Conservation (phyloP, 768 basidiomycete genomes). For the Amanita phalloides region DNA sequence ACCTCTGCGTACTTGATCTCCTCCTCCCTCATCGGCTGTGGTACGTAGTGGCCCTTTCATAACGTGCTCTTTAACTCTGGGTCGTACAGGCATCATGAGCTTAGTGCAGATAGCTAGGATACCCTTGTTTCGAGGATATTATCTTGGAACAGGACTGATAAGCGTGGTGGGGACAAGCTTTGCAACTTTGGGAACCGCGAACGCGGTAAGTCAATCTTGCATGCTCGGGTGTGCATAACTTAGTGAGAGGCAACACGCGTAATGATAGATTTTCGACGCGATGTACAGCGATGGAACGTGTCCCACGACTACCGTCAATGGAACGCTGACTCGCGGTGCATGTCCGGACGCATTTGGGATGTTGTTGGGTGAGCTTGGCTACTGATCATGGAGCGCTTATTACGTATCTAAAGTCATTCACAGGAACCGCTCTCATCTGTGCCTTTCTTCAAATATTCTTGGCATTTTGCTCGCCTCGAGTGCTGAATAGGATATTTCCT, state of each 20-base stretch:
- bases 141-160: conserved; percentile 71
- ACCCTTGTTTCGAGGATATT: conserved; percentile 49
- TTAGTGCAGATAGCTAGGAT: conserved; percentile 71
- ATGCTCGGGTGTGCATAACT: background rate
- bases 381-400: background rate
- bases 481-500: conserved; percentile 63
- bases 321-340: conserved; percentile 42
- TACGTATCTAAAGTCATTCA: background rate
- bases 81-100: conserved; percentile 50
- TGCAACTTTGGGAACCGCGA: conserved; percentile 64
- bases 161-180: conserved; percentile 85
- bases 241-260: background rate
- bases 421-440: conserved; percentile 69
- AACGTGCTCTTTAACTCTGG: background rate
- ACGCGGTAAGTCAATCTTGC: conserved; percentile 33
- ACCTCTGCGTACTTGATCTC: conserved; percentile 74
- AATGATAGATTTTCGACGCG: conserved; percentile 51
- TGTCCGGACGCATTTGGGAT: conserved; percentile 80
- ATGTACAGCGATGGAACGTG: conserved; percentile 79
- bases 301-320: conserved; percentile 46
- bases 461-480: conserved; percentile 57
- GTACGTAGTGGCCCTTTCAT: conserved; percentile 26
- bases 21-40: conserved; percentile 67
- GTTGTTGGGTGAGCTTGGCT: conserved; percentile 44
- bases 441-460: conserved; percentile 70